Conservation (phyloP, 495 filamentous ascomycete species). For the Penicillium paradoxum region DNA sequence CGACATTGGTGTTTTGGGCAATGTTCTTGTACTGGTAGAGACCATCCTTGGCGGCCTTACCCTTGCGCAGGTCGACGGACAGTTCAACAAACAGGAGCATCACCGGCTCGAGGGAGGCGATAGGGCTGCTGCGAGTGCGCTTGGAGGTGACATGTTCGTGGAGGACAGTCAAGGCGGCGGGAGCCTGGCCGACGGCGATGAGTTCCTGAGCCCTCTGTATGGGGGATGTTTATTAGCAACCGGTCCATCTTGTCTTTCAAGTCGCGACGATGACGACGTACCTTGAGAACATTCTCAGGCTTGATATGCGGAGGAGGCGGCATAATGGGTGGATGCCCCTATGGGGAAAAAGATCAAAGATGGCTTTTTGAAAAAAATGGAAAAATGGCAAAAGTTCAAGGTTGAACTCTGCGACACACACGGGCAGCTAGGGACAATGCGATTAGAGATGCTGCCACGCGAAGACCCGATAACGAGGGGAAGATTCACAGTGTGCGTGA, state of each 20-base stretch:
- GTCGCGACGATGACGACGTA: slow-evolving; percentile 21
- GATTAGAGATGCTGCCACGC: slow-evolving; percentile 40
- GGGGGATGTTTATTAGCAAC: slow-evolving; percentile 11
- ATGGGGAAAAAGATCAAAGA: slow-evolving; percentile 11
- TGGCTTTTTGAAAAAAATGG: slow-evolving; percentile 1
- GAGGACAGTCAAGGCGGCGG: slow-evolving; percentile 86
- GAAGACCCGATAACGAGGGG: slow-evolving; percentile 33
- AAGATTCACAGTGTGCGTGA: slow-evolving; percentile 41
- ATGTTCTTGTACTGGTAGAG: slow-evolving; percentile 99
- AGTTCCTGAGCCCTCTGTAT: slow-evolving; percentile 86
- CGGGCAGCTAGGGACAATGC: slow-evolving; percentile 23
- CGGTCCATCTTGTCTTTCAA: background rate
- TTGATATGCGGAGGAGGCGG: slow-evolving; percentile 93
- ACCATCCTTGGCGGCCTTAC: slow-evolving; percentile 96
- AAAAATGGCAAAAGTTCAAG: slow-evolving; percentile 1
- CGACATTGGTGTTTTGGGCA: slow-evolving; percentile 96
- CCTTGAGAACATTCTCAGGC: slow-evolving; percentile 98
- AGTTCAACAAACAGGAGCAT: slow-evolving; percentile 97
- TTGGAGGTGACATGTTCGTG: slow-evolving; percentile 99
- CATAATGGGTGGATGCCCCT: slow-evolving; percentile 60
- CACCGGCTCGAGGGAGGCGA: slow-evolving; percentile 92
- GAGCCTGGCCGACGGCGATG: slow-evolving; percentile 90
- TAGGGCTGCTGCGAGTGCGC: slow-evolving; percentile 93
- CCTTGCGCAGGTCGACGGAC: slow-evolving; percentile 93
- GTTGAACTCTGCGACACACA: slow-evolving; percentile 14